Evolutionary conservation across 257 asterid genomes (phyloP).

Genomic region (Solanum paucissectum): DNA sequence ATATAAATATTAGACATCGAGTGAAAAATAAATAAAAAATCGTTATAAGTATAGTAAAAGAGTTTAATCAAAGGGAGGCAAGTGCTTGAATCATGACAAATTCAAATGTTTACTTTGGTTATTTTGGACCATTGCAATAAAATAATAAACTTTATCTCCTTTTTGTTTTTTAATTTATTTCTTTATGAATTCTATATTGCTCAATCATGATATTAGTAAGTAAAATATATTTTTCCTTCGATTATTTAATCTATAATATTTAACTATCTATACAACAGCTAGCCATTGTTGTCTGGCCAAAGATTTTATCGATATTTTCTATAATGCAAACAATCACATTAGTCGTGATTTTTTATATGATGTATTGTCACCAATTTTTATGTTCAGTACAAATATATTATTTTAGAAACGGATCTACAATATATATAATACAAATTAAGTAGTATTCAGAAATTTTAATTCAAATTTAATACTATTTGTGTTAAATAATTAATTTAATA

Average conservation of each 20-base stretch:
- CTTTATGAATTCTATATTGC: neutral
- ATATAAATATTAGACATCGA: neutral
- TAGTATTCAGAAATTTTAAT: neutral
- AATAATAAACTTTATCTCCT: neutral
- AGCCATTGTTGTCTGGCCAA: neutral
- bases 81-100: neutral
- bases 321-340: neutral
- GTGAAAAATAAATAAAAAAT: accelerated
- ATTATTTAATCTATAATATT: neutral
- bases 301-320: neutral
- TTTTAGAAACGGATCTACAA: accelerated
- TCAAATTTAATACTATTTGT: too few relatives aligned
- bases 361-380: too few relatives aligned
- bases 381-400: neutral
- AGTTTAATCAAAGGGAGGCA: neutral
- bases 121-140: neutral
- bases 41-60: too few relatives aligned
- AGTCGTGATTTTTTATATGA: neutral
- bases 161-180: neutral
- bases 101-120: neutral
- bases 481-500: too few relatives aligned
- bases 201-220: neutral
- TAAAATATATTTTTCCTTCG: neutral
- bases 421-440: neutral
- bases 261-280: neutral